Conservation (phyloP, 2,329 filamentous ascomycete species). For the Aspergillus cejpii region DNA sequence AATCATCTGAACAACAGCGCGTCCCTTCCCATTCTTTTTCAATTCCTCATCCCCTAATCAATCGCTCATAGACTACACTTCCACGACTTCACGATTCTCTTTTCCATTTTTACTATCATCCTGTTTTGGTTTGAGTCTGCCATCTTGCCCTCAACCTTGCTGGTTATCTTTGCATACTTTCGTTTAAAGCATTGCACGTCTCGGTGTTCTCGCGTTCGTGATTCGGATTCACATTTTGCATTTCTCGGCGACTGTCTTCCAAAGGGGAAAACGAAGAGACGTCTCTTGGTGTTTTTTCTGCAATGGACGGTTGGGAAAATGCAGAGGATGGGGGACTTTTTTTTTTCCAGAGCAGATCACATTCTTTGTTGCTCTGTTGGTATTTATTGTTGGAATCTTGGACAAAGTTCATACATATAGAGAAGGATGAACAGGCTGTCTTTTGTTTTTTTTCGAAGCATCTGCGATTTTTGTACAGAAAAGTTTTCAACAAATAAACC, state of each 20-base stretch:
- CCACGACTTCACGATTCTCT: conserved; percentile 25
- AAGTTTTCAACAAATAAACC: too few species aligned
- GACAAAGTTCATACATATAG: conserved; percentile 9
- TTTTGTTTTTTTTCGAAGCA: conserved; percentile 1
- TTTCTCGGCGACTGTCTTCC: conserved; percentile 22
- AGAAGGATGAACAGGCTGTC: conserved; percentile 3
- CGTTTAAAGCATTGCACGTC: conserved; percentile 3
- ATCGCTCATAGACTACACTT: conserved; percentile 15
- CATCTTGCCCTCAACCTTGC: conserved; percentile 7
- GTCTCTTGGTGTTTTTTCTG: conserved; percentile 13
- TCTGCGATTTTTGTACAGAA: neutral
- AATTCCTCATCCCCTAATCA: neutral
- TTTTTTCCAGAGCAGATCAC: conserved; percentile 8
- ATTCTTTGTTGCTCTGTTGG: conserved; percentile 1
- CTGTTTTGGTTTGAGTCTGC: conserved; percentile 10
- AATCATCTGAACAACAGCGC: neutral
- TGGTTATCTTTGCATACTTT: neutral
- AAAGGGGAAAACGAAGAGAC: conserved; percentile 11
- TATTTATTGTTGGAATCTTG: conserved; percentile 5
- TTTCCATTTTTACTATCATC: conserved; percentile 8
- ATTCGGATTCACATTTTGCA: conserved; percentile 18
- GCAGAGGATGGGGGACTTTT: conserved; percentile 10
- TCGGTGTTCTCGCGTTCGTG: conserved; percentile 4
- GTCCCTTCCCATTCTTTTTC: conserved; percentile 5
- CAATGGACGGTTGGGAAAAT: conserved; percentile 16